These are phyloP conservation scores for Nadsonia commutata DNA, from an alignment of 1,139 yeast genomes.

Conservation along the genomic window DNA sequence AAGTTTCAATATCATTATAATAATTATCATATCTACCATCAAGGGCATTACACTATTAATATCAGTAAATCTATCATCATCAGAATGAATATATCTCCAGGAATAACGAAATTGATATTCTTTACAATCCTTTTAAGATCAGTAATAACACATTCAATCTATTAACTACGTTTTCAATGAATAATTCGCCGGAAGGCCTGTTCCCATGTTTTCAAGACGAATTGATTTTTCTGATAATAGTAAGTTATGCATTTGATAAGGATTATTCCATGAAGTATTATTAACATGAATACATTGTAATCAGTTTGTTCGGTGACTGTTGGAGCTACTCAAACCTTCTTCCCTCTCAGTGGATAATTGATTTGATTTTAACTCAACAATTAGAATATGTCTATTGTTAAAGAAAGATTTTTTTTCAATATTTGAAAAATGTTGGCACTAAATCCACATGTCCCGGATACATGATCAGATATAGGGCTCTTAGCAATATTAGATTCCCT, in stretches of 20 bases:
- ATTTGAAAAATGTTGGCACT: background rate
- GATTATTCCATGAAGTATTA: background rate
- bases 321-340: background rate
- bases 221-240: no score
- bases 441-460: background rate
- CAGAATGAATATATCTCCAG: background rate
- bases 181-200: background rate
- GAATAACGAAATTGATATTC: background rate
- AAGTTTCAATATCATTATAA: background rate
- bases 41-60: background rate
- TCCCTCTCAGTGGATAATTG: background rate
- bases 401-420: background rate
- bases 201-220: no score
- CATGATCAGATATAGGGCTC: no score
- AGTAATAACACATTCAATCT: background rate
- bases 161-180: background rate
- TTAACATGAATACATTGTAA: background rate
- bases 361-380: background rate
- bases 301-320: background rate
- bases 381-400: background rate
- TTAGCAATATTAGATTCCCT: constrained; percentile 6
- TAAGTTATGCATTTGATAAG: background rate
- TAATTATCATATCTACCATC: background rate
- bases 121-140: background rate
- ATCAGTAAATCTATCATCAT: background rate